A percentile compares a stretch with the other conserved stretches of the same genome.
These are phyloP conservation scores for Cyberlindnera samutprakarnensis DNA, from an alignment of 805 yeast genomes.

Conservation along the genomic window DNA sequence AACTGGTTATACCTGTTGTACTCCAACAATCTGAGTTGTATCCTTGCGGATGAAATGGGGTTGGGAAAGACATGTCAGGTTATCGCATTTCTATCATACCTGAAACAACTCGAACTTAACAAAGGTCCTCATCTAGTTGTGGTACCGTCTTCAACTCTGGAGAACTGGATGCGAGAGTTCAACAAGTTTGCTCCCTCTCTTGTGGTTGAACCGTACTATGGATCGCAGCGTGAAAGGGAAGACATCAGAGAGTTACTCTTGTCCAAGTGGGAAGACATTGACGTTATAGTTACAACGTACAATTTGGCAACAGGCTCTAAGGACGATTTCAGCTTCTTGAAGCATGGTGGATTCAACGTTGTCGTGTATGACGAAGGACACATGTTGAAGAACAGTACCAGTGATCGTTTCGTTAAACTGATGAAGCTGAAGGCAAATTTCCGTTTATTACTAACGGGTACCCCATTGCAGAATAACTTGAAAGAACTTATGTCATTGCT, in stretches of 20 bases:
- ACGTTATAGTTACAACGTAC: slow-evolving; percentile 92
- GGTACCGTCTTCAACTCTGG: slow-evolving; percentile 94
- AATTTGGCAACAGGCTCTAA: slow-evolving; percentile 84
- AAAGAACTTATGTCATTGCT: slow-evolving; percentile 84
- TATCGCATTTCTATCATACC: slow-evolving; percentile 80
- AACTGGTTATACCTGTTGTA: slow-evolving; percentile 87
- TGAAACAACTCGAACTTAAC: slow-evolving; percentile 52
- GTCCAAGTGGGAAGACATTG: slow-evolving; percentile 49
- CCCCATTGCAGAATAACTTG: slow-evolving; percentile 92
- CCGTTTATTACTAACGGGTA: slow-evolving; percentile 86
- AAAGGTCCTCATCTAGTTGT: slow-evolving; percentile 87
- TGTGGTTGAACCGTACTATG: slow-evolving; percentile 88
- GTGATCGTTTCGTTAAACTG: slow-evolving; percentile 81
- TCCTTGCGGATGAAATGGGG: slow-evolving; percentile 98
- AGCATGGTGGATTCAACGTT: slow-evolving; percentile 69
- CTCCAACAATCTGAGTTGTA: slow-evolving; percentile 75
- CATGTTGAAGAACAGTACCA: slow-evolving; percentile 81
- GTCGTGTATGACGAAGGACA: slow-evolving; percentile 98
- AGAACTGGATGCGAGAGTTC: slow-evolving; percentile 96
- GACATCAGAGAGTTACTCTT: slow-evolving; percentile 68
- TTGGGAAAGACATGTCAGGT: slow-evolving; percentile 96
- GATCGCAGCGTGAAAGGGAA: slow-evolving; percentile 76
- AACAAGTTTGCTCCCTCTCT: slow-evolving; percentile 78
- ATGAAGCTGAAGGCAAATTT: slow-evolving; percentile 82
- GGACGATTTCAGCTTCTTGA: slow-evolving; percentile 72